These are phyloP conservation scores for Tetragonia tetragonoides DNA, from an alignment of 148 eudicot species.

Conservation along the genomic window DNA sequence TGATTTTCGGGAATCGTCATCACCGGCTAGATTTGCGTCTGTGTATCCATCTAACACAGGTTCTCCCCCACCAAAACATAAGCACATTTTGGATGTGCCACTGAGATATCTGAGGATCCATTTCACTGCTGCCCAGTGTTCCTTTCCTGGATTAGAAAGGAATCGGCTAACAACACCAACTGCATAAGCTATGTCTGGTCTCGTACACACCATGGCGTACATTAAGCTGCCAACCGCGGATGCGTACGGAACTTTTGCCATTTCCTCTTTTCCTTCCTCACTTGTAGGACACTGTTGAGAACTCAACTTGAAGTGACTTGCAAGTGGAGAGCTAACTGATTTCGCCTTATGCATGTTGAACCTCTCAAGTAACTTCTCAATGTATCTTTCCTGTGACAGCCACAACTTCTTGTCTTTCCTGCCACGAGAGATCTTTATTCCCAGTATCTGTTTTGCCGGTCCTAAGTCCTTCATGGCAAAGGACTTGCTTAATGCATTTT, in stretches of 20 bases:
- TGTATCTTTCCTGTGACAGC: background rate
- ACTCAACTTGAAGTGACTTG: background rate
- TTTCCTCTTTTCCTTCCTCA: background rate
- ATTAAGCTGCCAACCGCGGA: background rate
- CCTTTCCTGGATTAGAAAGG: slow-evolving; percentile 1
- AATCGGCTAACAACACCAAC: background rate
- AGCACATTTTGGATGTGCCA: background rate
- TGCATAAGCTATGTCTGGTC: background rate
- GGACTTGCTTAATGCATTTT: background rate
- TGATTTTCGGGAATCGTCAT: background rate
- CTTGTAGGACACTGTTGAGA: background rate
- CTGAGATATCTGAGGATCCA: background rate
- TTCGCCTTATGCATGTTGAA: no score
- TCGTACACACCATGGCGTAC: slow-evolving; percentile 8
- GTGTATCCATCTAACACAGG: background rate
- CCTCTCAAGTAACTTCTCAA: background rate
- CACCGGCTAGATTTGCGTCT: background rate
- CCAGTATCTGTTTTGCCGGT: no score
- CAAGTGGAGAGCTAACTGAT: background rate
- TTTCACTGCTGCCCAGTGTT: slow-evolving; percentile 1
- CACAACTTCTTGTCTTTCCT: background rate
- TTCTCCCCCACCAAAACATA: background rate
- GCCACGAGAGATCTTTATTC: background rate
- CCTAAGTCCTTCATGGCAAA: background rate
- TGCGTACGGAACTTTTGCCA: background rate